Evolutionary conservation across 2,329 filamentous ascomycete genomes (phyloP), one percentile per base, ranked within the genome.

Genomic region (Aurifilum marmelostoma): DNA sequence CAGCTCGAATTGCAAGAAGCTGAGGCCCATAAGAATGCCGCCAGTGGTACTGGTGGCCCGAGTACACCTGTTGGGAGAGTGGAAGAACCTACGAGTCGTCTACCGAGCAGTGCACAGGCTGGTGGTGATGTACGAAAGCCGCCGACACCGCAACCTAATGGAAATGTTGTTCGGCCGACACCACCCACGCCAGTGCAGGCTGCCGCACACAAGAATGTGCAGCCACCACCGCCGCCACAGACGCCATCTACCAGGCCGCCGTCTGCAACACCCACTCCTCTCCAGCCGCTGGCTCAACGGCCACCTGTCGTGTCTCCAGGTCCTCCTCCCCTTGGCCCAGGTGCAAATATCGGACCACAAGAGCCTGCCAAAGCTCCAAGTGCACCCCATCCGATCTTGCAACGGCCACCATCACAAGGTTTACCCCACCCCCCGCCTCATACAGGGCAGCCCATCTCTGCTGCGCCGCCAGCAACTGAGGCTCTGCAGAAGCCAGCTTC

Each of bases 1-100:
- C 85, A 89, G 69, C 85, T 96, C 63, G 88, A 94, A 77, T 84
- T 85, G 75, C 69, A 70, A 65, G 60, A 54, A 32, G 41, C 11
- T 11, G 69, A 71, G 54, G 69, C 66, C 32, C 68, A 34, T 37
- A 71, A 74, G 24, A 73, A 69, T 69, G 65, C 34, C 2, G 39
- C 9, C 21, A 18, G 3, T 43, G 41, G 41, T 43, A 16, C 41
- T 47, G 39, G 39, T 43, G 39, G 67, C 65, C 69, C 52, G 16
- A 56, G 21, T 69, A 63, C 54, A 24, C 50, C 58, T 29, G 39
- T 39, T n/a, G 52, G 47, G 27, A 58, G 43, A 6, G 60, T 63
- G 52, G 47, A 47, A 29, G 27, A 64, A 27, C 39, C 67, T 60
- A 16, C n/a, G 6, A 65, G 60, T 37, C 69, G 69, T 43, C 66